These are phyloP conservation scores for Sugiyamaella valdiviana DNA, from an alignment of 805 yeast genomes.

Conservation along the genomic window DNA sequence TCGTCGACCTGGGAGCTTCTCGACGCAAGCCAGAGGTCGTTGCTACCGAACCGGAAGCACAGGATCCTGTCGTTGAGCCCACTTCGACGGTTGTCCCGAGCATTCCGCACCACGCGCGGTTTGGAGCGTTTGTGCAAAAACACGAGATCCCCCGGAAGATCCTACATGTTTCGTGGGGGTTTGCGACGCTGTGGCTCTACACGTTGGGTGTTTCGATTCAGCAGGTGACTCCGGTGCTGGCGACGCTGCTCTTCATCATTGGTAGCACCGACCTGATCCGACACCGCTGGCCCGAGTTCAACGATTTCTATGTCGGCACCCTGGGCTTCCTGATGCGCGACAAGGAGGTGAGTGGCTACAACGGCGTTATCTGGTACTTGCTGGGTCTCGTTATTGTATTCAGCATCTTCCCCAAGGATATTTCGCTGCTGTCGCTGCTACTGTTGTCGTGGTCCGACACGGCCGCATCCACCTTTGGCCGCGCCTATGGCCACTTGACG, in stretches of 20 bases:
- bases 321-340: conserved; percentile 85
- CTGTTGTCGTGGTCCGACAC: conserved; percentile 96
- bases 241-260: conserved; percentile 48
- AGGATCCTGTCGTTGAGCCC: background rate
- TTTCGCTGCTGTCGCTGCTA: conserved; percentile 66
- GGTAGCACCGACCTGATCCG: conserved; percentile 63
- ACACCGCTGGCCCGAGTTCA: conserved; percentile 54
- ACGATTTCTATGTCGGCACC: conserved; percentile 54
- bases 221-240: conserved; percentile 56
- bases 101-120: conserved; percentile 26
- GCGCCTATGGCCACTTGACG: conserved; percentile 77
- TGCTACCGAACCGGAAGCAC: background rate
- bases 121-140: conserved; percentile 54
- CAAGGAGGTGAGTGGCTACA: conserved; percentile 57
- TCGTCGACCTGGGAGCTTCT: background rate
- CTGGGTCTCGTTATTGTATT: conserved; percentile 73
- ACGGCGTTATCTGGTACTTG: conserved; percentile 86
- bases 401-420: conserved; percentile 67
- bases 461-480: conserved; percentile 90
- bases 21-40: background rate
- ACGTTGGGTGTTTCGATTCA: conserved; percentile 50
- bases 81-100: background rate
- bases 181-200: conserved; percentile 69
- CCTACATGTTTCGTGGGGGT: conserved; percentile 85
- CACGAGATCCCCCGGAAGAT: conserved; percentile 87